phyloP scores from a whole-genome alignment of 176 grass and related monocot genomes.

The Alopecurus myosuroides region DNA sequence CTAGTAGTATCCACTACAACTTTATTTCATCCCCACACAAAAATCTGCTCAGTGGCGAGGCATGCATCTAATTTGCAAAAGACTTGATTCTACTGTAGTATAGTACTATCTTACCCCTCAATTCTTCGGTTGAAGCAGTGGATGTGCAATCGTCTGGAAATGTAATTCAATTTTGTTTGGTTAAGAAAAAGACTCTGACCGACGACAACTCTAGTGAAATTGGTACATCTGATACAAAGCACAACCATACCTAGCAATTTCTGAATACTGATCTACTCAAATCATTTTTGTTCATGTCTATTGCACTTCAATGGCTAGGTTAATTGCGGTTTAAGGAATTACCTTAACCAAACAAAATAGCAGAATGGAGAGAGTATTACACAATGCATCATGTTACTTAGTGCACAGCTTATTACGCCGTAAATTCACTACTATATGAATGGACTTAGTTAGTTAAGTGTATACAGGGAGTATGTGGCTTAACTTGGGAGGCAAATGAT shows the following conservation, averaged over 20 bases:
- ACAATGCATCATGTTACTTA: background rate
- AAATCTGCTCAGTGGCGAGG: background rate
- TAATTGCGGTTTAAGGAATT: background rate
- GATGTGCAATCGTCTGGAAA: background rate
- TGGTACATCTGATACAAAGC: background rate
- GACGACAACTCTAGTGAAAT: background rate
- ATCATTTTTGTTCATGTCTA: background rate
- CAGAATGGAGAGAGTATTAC: background rate
- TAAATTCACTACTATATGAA: background rate
- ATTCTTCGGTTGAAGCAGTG: background rate
- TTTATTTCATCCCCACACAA: background rate
- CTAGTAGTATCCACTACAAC: no score
- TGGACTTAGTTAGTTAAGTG: background rate
- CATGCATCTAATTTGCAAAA: background rate
- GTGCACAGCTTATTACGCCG: background rate
- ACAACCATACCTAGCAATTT: background rate
- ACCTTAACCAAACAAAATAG: background rate
- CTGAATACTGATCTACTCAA: background rate
- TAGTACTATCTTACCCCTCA: background rate
- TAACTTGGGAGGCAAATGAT: constrained; percentile 31
- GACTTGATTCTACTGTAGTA: background rate
- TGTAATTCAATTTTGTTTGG: background rate
- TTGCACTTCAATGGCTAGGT: background rate
- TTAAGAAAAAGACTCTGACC: background rate
- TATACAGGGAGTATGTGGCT: background rate